Conservation (phyloP, 306 rosid genomes). For the Quercus dentata region DNA sequence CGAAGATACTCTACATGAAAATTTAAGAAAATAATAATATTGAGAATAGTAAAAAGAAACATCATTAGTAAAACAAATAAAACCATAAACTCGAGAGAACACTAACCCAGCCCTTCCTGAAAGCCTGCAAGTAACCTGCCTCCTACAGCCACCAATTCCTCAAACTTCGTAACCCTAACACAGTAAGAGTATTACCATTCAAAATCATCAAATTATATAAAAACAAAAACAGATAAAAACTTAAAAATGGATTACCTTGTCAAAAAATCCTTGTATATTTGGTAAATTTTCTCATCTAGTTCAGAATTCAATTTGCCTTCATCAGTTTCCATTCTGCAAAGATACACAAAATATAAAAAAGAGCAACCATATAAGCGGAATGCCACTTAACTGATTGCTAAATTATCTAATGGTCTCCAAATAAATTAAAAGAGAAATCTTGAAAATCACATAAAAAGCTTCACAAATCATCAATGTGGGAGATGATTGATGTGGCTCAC, state of each 20-base stretch:
- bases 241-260: conserved; percentile 38
- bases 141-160: conserved; percentile 58
- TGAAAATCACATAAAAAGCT: no score
- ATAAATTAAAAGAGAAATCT: no score
- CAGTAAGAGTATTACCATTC: conserved; percentile 10
- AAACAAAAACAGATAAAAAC: not conserved
- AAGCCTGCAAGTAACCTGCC: conserved; percentile 53
- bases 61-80: not conserved
- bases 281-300: conserved; percentile 27
- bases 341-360: not conserved
- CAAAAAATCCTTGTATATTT: conserved; percentile 57
- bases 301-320: conserved; percentile 27
- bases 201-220: conserved; percentile 4
- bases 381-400: no score
- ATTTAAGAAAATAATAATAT: not conserved
- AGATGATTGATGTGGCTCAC: no score
- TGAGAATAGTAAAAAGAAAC: not conserved
- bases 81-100: conserved; percentile 13
- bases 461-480: no score
- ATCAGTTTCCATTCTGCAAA: conserved; percentile 33
- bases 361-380: no score
- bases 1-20: conserved; percentile 57
- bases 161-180: conserved; percentile 59
- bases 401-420: no score
- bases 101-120: conserved; percentile 74